Percentiles rank a stretch among this genome's conserved stretches.
Conservation (phyloP, 768 basidiomycete species). For the Paxillus ammoniavirescens region DNA sequence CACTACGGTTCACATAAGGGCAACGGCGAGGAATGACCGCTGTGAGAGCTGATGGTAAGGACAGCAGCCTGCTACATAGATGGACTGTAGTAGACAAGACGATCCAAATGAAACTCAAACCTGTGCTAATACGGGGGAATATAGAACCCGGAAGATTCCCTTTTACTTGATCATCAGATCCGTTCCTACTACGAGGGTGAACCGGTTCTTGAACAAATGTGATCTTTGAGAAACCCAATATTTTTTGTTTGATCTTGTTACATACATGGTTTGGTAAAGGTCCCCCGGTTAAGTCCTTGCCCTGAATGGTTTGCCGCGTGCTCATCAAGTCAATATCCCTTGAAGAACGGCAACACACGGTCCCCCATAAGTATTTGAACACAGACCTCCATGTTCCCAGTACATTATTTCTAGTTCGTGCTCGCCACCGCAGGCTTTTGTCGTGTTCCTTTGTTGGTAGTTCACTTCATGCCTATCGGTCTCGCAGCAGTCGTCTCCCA, state of each 20-base stretch:
- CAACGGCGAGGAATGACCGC: constrained; percentile 24
- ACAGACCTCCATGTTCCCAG: constrained; percentile 24
- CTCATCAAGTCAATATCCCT: constrained; percentile 25
- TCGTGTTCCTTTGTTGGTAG: constrained; percentile 1
- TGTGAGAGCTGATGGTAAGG: constrained; percentile 23
- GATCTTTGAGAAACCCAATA: constrained; percentile 4
- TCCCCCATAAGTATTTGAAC: constrained; percentile 31
- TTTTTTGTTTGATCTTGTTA: constrained; percentile 13
- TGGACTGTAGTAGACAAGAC: constrained; percentile 17
- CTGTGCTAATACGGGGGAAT: constrained; percentile 5
- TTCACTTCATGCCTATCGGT: constrained; percentile 28
- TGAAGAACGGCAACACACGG: constrained; percentile 21
- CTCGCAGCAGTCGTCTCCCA: constrained; percentile 21
- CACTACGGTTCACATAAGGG: constrained; percentile 1
- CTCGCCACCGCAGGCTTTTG: constrained; percentile 6
- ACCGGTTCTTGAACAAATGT: constrained; percentile 14
- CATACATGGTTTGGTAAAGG: constrained; percentile 2
- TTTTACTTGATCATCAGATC: not conserved
- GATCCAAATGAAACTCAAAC: constrained; percentile 31
- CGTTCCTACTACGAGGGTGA: constrained; percentile 3
- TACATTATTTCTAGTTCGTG: constrained; percentile 29
- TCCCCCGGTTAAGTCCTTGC: constrained; percentile 22
- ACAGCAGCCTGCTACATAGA: not conserved
- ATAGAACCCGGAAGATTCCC: constrained; percentile 12
- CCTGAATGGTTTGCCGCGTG: constrained; percentile 27